Conservation (phyloP, 169 alveolate genomes). For the Toxoplasma gondii region DNA sequence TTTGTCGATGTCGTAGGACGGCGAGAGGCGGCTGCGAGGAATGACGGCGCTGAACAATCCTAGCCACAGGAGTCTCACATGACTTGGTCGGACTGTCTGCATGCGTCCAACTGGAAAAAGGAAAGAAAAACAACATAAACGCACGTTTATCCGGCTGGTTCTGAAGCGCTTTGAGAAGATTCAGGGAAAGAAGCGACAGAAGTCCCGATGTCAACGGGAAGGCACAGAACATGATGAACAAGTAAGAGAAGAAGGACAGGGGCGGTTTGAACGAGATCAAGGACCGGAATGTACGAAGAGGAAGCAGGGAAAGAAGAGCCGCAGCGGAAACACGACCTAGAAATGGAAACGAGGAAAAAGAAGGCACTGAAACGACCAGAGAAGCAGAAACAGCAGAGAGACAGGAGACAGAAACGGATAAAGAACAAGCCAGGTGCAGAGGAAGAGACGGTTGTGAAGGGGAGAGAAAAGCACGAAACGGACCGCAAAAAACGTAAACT, state of each 20-base stretch:
- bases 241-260: not conserved
- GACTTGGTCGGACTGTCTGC: constrained; percentile 36
- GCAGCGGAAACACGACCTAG: no score
- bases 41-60: constrained; percentile 2
- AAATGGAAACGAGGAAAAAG: no score
- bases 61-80: constrained; percentile 12
- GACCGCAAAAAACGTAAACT: not conserved
- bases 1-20: not conserved
- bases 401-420: no score
- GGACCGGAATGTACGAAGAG: not conserved
- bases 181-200: not conserved
- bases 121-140: not conserved
- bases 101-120: not conserved
- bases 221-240: no score
- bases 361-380: no score
- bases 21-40: not conserved
- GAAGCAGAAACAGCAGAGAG: no score
- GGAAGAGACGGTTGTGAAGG: not conserved
- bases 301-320: not conserved
- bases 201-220: no score
- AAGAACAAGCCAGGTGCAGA: no score
- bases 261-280: not conserved
- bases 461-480: not conserved
- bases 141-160: no score
- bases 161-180: no score